Conservation (phyloP, 78 protist species). For the Dictyostelium capitatum region DNA sequence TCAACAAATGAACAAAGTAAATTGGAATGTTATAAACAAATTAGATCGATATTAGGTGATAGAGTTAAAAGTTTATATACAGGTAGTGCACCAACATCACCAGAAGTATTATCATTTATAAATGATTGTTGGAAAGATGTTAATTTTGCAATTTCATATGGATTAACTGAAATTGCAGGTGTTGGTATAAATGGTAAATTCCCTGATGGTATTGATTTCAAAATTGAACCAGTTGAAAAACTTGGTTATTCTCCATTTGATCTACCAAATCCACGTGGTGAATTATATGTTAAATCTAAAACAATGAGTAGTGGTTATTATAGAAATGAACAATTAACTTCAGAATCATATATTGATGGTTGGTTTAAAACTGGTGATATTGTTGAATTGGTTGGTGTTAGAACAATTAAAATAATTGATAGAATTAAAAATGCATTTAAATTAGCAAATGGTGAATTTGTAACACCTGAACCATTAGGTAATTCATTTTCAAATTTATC, state of each 20-base stretch:
- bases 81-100: conserved; percentile 76
- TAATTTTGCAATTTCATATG: conserved; percentile 45
- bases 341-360: conserved; percentile 81
- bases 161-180: conserved; percentile 60
- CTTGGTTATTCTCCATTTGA: conserved; percentile 52
- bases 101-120: conserved; percentile 45
- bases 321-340: conserved; percentile 30
- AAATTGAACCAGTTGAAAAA: conserved; percentile 35
- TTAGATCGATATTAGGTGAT: conserved; percentile 8
- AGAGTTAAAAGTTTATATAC: conserved; percentile 16
- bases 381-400: conserved; percentile 75
- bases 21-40: not conserved
- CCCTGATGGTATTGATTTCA: not conserved
- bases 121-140: conserved; percentile 6
- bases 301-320: conserved; percentile 90
- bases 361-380: conserved; percentile 96
- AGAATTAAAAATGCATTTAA: conserved; percentile 92
- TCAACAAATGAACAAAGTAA: not conserved
- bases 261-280: conserved; percentile 85
- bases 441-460: conserved; percentile 93
- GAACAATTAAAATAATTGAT: conserved; percentile 88
- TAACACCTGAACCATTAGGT: conserved; percentile 84
- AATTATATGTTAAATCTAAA: conserved; percentile 82
- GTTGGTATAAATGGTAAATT: conserved; percentile 12
- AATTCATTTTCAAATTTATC: conserved; percentile 41